Evolutionary conservation across 495 filamentous ascomycete genomes (phyloP), one percentile per base, ranked within the genome.

Genomic region (Lasiosphaeria hispida): DNA sequence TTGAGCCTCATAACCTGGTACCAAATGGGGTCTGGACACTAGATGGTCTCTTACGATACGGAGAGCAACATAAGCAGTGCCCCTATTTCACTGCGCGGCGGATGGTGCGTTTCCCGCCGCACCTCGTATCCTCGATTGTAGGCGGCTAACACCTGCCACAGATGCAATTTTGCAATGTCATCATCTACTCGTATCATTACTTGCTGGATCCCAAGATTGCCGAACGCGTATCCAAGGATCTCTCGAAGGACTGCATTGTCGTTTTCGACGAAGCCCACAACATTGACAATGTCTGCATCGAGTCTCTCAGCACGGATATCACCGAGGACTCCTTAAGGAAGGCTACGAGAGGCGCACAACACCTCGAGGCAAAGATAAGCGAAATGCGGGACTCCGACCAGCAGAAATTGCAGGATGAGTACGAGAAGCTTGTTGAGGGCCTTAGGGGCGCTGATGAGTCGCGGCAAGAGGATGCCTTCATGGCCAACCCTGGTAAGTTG

Each of bases 221-320:
- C 18, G 94, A 99, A 69, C 81, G 94, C 49, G 94, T 99, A 3
- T 97, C 95, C 1, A 91, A 89, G 69, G 93, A 99, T 64, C 81
- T 99, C 6, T 96, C 94, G 6, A 97, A 96, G 59, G 94, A 99
- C 69, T 96, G 92, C 68, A 99, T 99, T 30, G 90, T 99, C 13
- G 95, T 99, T 11, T 99, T 99, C 63, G 94, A 99, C 67, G 94
- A 99, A 65, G 94, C 94, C 15, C 94, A 99, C 72, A 99, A 99
- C 60, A 99, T 99, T 64, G 94, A 99, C 79, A 99, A 99, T 70
- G 94, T 99, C 49, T 97, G 95, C 70, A 99, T 99, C 59, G 94
- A 99, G 64, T 96, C 94, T 10, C 79, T 97, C 17, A 97, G 93
- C 65, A 96, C 96, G 30, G 94, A 99, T 69, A 79, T 99, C 34